Evolutionary conservation across 345 rosid genomes (phyloP).

Genomic region (Citropsis articulata): DNA sequence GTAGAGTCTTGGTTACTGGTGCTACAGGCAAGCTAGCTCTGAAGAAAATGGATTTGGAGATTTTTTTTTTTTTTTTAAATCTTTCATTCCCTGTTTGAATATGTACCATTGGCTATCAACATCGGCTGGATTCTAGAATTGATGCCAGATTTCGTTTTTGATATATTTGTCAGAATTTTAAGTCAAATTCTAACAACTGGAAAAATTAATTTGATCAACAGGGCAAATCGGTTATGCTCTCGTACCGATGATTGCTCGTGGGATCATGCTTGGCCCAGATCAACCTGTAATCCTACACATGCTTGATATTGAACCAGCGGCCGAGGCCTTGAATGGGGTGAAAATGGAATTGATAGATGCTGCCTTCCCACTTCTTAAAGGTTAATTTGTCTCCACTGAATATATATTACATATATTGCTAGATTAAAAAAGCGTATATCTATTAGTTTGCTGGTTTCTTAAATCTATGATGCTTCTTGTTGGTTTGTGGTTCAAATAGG

Average conservation of each 20-base stretch:
- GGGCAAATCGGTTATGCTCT: constrained; percentile 91
- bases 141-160: not conserved
- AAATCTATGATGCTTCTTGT: not conserved
- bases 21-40: constrained; percentile 63
- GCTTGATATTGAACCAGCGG: constrained; percentile 69
- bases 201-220: constrained; percentile 20
- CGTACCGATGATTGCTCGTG: constrained; percentile 82
- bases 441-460: not conserved
- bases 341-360: constrained; percentile 81
- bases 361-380: constrained; percentile 79
- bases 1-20: constrained; percentile 62
- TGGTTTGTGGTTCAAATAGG: constrained; percentile 22
- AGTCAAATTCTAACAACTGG: not conserved
- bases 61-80: not conserved
- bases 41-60: not conserved
- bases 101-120: not conserved
- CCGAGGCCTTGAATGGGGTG: constrained; percentile 59
- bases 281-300: constrained; percentile 81
- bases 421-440: too few relatives aligned
- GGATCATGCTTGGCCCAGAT: constrained; percentile 73
- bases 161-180: not conserved
- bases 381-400: constrained; percentile 7
- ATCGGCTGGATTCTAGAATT: not conserved
- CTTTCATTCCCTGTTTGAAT: not conserved
- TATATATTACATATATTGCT: too few relatives aligned